These are phyloP conservation scores for Thalassiosira ordinaria DNA, from an alignment of 352 stramenopile species.

Conservation along the genomic window DNA sequence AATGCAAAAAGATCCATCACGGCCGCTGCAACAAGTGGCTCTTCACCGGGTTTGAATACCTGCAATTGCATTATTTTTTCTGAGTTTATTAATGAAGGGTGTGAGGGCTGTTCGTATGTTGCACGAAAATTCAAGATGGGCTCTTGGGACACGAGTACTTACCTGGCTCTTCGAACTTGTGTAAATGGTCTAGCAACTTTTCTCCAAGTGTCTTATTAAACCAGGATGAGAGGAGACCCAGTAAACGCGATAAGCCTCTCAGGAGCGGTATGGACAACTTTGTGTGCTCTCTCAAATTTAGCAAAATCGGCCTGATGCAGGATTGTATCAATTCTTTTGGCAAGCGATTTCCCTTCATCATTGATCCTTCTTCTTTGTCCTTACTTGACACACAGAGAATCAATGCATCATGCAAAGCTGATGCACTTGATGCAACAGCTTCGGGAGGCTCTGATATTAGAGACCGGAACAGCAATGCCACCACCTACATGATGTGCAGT, in stretches of 20 bases:
- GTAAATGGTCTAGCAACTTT: slow-evolving; percentile 96
- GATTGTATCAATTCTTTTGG: slow-evolving; percentile 96
- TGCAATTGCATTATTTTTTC: slow-evolving; percentile 68
- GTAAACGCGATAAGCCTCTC: slow-evolving; percentile 91
- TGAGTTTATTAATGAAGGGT: no score
- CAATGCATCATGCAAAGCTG: slow-evolving; percentile 76
- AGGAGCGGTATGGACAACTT: slow-evolving; percentile 96
- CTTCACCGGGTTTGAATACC: slow-evolving; percentile 88
- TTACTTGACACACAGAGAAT: slow-evolving; percentile 58
- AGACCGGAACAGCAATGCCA: slow-evolving; percentile 82
- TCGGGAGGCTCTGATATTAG: slow-evolving; percentile 70
- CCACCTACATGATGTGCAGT: no score
- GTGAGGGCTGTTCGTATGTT: no score
- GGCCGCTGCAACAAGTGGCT: slow-evolving; percentile 93
- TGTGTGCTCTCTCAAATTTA: slow-evolving; percentile 95
- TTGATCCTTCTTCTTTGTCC: slow-evolving; percentile 41
- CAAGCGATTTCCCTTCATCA: slow-evolving; percentile 67
- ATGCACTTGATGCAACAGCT: slow-evolving; percentile 65
- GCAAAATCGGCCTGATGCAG: slow-evolving; percentile 93
- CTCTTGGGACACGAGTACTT: no score
- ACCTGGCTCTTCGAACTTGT: slow-evolving; percentile 55
- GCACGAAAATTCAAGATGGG: no score
- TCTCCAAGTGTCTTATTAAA: slow-evolving; percentile 98
- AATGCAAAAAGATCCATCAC: slow-evolving; percentile 97
- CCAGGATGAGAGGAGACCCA: slow-evolving; percentile 94